phyloP scores from a whole-genome alignment of 2,329 filamentous ascomycete species.

The Epichloe sibirici region DNA sequence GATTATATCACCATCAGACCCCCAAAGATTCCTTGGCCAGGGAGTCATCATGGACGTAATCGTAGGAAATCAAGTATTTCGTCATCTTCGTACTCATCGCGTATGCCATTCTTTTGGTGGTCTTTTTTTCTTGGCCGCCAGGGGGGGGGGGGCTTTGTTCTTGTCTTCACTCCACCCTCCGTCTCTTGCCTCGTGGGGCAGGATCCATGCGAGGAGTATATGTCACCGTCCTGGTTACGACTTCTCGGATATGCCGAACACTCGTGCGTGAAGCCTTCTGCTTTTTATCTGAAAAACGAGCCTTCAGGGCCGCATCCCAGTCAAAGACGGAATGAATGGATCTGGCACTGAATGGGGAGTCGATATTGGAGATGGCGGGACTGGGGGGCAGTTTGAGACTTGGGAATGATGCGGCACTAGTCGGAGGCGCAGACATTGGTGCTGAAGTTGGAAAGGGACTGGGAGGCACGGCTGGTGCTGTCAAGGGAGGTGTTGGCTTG shows the following conservation, averaged over 20 bases:
- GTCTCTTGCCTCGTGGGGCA: constrained; percentile 83
- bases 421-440: constrained; percentile 48
- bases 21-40: neutral
- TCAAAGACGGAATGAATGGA: constrained; percentile 61
- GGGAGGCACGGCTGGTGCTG: constrained; percentile 28
- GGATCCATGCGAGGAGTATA: constrained; percentile 81
- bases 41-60: constrained; percentile 4
- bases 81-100: neutral
- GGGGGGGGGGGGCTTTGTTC: neutral
- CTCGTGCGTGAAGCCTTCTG: constrained; percentile 47
- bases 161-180: constrained; percentile 45
- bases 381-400: constrained; percentile 69
- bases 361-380: constrained; percentile 51
- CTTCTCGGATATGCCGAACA: constrained; percentile 66
- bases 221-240: constrained; percentile 87
- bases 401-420: constrained; percentile 48
- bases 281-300: constrained; percentile 48
- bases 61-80: constrained; percentile 2
- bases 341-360: constrained; percentile 63
- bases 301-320: constrained; percentile 62
- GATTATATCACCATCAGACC: neutral
- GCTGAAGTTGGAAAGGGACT: constrained; percentile 39
- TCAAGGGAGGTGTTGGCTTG: constrained; percentile 22
- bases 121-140: neutral
- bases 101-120: neutral